These are phyloP conservation scores for Ogataea pignaliae DNA, from an alignment of 805 yeast species.

Conservation along the genomic window DNA sequence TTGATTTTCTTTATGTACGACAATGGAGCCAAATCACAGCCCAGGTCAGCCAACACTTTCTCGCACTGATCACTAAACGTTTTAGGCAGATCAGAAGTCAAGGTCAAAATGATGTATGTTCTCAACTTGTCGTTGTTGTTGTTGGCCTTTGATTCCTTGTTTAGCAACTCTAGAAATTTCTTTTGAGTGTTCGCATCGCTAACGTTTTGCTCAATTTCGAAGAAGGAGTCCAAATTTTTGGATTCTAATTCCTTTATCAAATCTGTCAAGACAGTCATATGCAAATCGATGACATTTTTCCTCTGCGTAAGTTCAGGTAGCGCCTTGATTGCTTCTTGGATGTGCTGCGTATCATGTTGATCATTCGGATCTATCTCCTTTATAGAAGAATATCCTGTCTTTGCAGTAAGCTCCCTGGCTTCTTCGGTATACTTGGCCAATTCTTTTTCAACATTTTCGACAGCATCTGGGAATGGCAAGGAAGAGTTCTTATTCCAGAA, in stretches of 20 bases:
- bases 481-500: constrained; percentile 86
- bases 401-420: constrained; percentile 78
- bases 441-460: constrained; percentile 88
- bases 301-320: constrained; percentile 89
- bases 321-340: constrained; percentile 84
- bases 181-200: constrained; percentile 54
- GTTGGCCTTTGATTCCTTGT: constrained; percentile 52
- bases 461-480: constrained; percentile 97
- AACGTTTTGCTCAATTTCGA: constrained; percentile 87
- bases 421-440: constrained; percentile 77
- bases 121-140: constrained; percentile 71
- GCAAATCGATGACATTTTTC: constrained; percentile 87
- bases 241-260: constrained; percentile 78
- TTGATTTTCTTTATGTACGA: constrained; percentile 75
- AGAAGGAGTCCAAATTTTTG: constrained; percentile 84
- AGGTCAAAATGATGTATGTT: constrained; percentile 75
- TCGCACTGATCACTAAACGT: constrained; percentile 58
- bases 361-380: constrained; percentile 68
- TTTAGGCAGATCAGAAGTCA: constrained; percentile 47
- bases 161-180: constrained; percentile 57
- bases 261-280: constrained; percentile 89
- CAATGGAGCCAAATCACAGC: constrained; percentile 62
- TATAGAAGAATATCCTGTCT: constrained; percentile 67
- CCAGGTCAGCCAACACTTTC: constrained; percentile 46
- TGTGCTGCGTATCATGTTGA: constrained; percentile 54